Conservation (phyloP, 108 stramenopile genomes). For the Skeletonema menzelii region DNA sequence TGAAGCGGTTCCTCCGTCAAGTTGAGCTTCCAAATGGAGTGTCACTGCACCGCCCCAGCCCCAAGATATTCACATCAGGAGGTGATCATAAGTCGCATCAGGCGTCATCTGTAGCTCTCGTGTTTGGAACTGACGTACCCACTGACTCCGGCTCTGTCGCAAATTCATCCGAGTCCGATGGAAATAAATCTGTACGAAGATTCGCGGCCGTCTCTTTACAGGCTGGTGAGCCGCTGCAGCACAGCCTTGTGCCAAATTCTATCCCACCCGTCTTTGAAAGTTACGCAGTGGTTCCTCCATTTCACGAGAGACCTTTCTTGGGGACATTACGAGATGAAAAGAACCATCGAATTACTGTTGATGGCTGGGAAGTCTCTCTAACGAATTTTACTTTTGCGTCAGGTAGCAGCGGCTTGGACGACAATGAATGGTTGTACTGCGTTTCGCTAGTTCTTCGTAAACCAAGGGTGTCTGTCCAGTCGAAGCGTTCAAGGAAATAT, state of each 20-base stretch:
- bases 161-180: slow-evolving; percentile 32
- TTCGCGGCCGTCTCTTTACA: slow-evolving; percentile 54
- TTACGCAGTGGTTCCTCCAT: slow-evolving; percentile 66
- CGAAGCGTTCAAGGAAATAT: neutral
- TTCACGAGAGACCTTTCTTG: slow-evolving; percentile 49
- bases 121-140: slow-evolving; percentile 55
- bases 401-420: slow-evolving; percentile 41
- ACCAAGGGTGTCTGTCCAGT: neutral
- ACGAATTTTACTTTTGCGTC: slow-evolving; percentile 73
- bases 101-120: slow-evolving; percentile 59
- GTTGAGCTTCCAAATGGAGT: slow-evolving; percentile 73
- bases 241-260: slow-evolving; percentile 13
- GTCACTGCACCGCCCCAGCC: slow-evolving; percentile 68
- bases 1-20: slow-evolving; percentile 66
- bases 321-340: slow-evolving; percentile 13
- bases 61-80: neutral
- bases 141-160: slow-evolving; percentile 3
- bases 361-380: slow-evolving; percentile 84
- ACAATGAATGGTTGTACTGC: slow-evolving; percentile 63
- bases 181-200: slow-evolving; percentile 49
- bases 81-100: neutral
- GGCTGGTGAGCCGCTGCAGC: slow-evolving; percentile 19
- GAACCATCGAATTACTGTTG: slow-evolving; percentile 34
- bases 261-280: slow-evolving; percentile 74
- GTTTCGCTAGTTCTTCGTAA: slow-evolving; percentile 72